Evolutionary conservation across 148 eudicot genomes (phyloP).

Genomic region (Talinum fruticosum): DNA sequence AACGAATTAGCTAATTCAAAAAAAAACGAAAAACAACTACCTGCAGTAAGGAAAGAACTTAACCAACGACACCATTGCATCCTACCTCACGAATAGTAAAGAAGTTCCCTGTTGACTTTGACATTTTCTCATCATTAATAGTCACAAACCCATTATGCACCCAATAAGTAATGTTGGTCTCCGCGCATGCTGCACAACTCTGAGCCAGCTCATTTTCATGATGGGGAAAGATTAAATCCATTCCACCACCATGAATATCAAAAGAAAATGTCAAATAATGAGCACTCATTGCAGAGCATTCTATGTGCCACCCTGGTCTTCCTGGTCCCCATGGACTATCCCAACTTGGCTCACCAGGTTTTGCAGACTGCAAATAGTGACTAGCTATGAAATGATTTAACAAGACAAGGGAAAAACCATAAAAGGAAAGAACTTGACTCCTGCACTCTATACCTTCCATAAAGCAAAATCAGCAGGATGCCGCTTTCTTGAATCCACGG

Average conservation of each 20-base stretch:
- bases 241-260: constrained; percentile 96
- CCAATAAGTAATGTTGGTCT: constrained; percentile 71
- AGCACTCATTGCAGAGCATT: constrained; percentile 98
- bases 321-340: constrained; percentile 95
- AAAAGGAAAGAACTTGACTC: neutral
- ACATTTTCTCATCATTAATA: constrained; percentile 76
- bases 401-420: constrained; percentile 9
- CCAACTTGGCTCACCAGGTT: constrained; percentile 84
- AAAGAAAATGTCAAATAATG: constrained; percentile 58
- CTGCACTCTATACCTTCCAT: constrained; percentile 63
- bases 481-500: constrained; percentile 70
- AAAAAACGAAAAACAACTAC: neutral
- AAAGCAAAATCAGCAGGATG: constrained; percentile 90
- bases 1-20: neutral
- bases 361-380: constrained; percentile 62
- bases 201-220: constrained; percentile 97
- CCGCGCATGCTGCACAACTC: constrained; percentile 83
- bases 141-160: constrained; percentile 89
- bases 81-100: constrained; percentile 86
- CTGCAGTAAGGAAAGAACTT: neutral
- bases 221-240: constrained; percentile 86
- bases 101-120: constrained; percentile 76
- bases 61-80: constrained; percentile 7
- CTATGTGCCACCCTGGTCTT: constrained; percentile 99
- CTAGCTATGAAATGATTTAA: neutral